These are phyloP conservation scores for Xerocomus potaroensis DNA, from an alignment of 768 basidiomycete species.

Conservation along the genomic window DNA sequence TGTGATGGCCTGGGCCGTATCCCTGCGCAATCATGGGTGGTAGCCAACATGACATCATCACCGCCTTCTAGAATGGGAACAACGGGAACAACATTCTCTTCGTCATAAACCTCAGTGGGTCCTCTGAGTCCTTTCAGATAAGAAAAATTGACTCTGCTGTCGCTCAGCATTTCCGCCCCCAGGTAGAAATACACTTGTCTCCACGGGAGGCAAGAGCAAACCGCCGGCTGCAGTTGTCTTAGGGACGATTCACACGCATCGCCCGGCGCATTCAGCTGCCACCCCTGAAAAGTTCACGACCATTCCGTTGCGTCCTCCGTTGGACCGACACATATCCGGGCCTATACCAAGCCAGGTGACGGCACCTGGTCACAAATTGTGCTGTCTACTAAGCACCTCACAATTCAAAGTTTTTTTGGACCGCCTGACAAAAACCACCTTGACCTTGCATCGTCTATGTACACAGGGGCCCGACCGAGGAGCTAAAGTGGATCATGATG, in stretches of 20 bases:
- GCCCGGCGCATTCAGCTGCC: slow-evolving; percentile 7
- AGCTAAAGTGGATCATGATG: slow-evolving; percentile 49
- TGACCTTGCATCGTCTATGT: slow-evolving; percentile 60
- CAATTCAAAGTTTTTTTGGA: slow-evolving; percentile 51
- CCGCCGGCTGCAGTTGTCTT: slow-evolving; percentile 8
- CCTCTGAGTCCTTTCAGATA: slow-evolving; percentile 3
- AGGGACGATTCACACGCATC: slow-evolving; percentile 4
- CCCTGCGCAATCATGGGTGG: slow-evolving; percentile 22
- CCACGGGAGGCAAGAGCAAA: slow-evolving; percentile 1
- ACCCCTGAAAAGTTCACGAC: slow-evolving; percentile 3
- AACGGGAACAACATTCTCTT: slow-evolving; percentile 35
- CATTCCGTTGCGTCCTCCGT: slow-evolving; percentile 8
- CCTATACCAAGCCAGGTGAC: slow-evolving; percentile 5
- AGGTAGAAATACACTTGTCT: slow-evolving; percentile 3
- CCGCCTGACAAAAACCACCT: slow-evolving; percentile 46
- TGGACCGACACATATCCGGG: slow-evolving; percentile 8
- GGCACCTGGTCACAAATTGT: slow-evolving; percentile 28
- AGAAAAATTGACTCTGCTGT: slow-evolving; percentile 4
- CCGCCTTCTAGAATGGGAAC: slow-evolving; percentile 27
- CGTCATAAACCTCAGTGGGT: slow-evolving; percentile 20
- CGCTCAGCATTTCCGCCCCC: slow-evolving; percentile 10
- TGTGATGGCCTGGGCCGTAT: slow-evolving; percentile 15
- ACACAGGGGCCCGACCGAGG: slow-evolving; percentile 72
- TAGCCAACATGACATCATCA: slow-evolving; percentile 24
- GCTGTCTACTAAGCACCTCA: slow-evolving; percentile 59